phyloP scores from a whole-genome alignment of 1,284 basidiomycete species.

The Heterobasidion irregulare region DNA sequence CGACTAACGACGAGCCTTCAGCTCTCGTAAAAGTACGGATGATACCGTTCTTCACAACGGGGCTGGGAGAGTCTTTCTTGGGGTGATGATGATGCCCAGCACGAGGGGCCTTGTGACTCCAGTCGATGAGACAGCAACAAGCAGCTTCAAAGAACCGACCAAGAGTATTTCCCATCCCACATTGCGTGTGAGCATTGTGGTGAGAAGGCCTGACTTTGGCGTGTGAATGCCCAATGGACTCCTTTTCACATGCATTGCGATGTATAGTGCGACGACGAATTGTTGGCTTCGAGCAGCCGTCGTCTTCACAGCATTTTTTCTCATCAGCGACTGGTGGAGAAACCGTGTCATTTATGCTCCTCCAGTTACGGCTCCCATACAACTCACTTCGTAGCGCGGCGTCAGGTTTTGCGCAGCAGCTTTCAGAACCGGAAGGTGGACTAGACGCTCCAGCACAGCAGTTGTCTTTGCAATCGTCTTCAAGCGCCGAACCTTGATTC shows the following conservation, averaged over 20 bases:
- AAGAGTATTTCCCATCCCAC: slow-evolving; percentile 3
- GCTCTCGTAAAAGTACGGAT: neutral
- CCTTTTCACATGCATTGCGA: neutral
- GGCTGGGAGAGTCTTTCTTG: neutral
- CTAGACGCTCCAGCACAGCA: neutral
- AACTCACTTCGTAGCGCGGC: neutral
- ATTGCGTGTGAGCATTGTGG: neutral
- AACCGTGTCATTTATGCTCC: neutral
- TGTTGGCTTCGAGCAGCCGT: neutral
- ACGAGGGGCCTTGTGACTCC: slow-evolving; percentile 1
- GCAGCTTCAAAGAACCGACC: slow-evolving; percentile 10
- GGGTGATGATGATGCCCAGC: slow-evolving; percentile 1
- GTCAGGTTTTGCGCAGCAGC: neutral
- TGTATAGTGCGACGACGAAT: neutral
- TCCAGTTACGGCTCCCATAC: neutral
- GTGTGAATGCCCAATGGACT: neutral
- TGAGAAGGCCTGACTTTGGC: neutral
- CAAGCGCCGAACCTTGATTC: neutral
- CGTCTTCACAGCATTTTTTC: neutral
- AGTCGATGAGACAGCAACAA: slow-evolving; percentile 9
- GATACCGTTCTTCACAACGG: neutral
- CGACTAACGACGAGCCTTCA: neutral
- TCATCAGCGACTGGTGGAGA: neutral
- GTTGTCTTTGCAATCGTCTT: neutral
- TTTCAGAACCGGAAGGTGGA: neutral